Percentiles rank a stretch among this genome's conserved stretches.
Conservation (phyloP, 306 rosid genomes). For the Hippophae tibetana region DNA sequence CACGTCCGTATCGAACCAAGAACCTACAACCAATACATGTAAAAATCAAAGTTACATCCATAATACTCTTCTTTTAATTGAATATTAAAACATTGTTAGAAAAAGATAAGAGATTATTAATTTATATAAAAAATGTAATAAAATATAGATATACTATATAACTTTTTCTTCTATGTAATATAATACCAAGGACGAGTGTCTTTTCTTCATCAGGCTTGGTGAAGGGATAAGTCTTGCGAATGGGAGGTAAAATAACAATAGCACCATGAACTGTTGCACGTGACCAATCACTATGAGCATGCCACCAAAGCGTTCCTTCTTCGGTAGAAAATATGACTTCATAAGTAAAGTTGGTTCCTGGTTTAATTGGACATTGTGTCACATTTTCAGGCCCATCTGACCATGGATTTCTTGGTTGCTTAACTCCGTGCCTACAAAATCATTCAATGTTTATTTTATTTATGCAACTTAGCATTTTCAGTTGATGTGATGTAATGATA, state of each 20-base stretch:
- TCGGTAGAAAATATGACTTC: conserved; percentile 12
- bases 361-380: conserved; percentile 17
- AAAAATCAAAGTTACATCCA: background rate
- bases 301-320: conserved; percentile 27
- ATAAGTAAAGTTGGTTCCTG: conserved; percentile 16
- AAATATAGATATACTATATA: too few relatives aligned
- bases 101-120: too few relatives aligned
- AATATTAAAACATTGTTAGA: too few relatives aligned
- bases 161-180: too few relatives aligned
- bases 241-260: conserved; percentile 6
- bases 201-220: conserved; percentile 22
- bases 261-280: conserved; percentile 24
- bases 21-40: conserved; percentile 26
- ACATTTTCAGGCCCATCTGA: conserved; percentile 18
- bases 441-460: too few relatives aligned
- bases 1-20: conserved; percentile 61
- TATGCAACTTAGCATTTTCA: too few relatives aligned
- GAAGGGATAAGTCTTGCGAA: conserved; percentile 5
- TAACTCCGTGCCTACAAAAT: conserved; percentile 17
- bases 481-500: too few relatives aligned
- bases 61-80: too few relatives aligned
- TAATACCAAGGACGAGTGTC: conserved; percentile 43
- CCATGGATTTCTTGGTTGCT: conserved; percentile 14
- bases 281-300: conserved; percentile 22
- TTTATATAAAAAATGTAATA: too few relatives aligned